A percentile compares a stretch with the other conserved stretches of the same genome.
These are phyloP conservation scores for Aureobasidium sp. DNA, from an alignment of 2,329 filamentous ascomycete genomes.

Conservation along the genomic window DNA sequence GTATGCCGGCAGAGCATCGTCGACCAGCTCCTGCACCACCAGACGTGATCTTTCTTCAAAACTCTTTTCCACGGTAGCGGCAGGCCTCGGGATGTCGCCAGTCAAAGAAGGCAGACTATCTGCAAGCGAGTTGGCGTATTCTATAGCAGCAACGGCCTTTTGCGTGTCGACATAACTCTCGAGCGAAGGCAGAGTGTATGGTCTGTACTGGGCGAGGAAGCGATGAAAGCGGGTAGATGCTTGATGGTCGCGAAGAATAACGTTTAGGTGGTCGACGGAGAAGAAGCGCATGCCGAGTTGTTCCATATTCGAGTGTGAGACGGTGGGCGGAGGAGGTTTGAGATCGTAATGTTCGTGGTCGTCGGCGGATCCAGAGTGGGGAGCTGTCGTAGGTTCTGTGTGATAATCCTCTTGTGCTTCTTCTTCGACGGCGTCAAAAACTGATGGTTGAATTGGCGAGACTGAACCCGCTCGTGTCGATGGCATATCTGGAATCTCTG, in stretches of 20 bases:
- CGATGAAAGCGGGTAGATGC: conserved; percentile 30
- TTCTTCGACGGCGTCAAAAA: conserved; percentile 21
- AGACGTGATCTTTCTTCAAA: conserved; percentile 31
- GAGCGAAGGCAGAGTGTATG: conserved; percentile 29
- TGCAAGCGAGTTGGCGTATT: conserved; percentile 40
- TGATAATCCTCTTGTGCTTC: conserved; percentile 1
- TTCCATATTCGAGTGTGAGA: conserved; percentile 29
- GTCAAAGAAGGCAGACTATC: conserved; percentile 25
- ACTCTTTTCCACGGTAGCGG: conserved; percentile 31
- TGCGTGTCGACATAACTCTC: conserved; percentile 34
- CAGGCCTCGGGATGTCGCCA: conserved; percentile 23
- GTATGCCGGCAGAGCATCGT: conserved; percentile 36
- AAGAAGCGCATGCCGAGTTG: conserved; percentile 33
- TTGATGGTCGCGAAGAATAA: conserved; percentile 34
- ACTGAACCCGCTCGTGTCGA: neutral
- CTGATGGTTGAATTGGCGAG: conserved; percentile 17
- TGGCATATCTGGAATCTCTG: conserved; percentile 15
- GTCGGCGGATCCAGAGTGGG: conserved; percentile 20
- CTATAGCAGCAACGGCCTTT: conserved; percentile 37
- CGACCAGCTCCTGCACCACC: conserved; percentile 31
- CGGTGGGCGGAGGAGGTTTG: conserved; percentile 33
- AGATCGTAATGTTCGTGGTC: conserved; percentile 31
- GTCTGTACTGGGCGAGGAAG: conserved; percentile 35
- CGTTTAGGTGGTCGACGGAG: conserved; percentile 36
- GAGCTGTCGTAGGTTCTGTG: conserved; percentile 22